These are phyloP conservation scores for Coccomyxa subellipsoidea DNA, from an alignment of 163 green algal species.

Conservation along the genomic window DNA sequence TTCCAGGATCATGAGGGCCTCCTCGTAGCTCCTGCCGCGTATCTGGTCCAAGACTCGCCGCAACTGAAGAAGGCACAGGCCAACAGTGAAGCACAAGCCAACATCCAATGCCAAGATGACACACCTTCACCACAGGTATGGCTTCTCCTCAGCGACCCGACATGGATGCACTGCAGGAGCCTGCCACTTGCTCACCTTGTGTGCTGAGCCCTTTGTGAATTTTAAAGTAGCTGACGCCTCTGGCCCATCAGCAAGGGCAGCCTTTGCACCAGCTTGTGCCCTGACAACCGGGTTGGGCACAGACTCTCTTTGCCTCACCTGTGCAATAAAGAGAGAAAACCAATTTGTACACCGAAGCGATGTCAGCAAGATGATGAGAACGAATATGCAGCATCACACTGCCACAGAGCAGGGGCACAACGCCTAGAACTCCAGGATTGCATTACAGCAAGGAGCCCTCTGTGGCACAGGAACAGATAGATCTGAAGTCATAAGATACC, in stretches of 20 bases:
- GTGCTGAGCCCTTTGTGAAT: neutral
- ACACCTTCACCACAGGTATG: too few relatives aligned
- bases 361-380: too few relatives aligned
- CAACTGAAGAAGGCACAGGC: conserved; percentile 52
- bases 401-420: too few relatives aligned
- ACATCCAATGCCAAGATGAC: neutral
- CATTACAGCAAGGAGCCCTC: too few relatives aligned
- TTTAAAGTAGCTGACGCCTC: neutral
- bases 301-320: neutral
- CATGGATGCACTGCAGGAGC: too few relatives aligned
- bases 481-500: too few relatives aligned
- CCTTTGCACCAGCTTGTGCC: neutral
- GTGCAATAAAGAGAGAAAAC: too few relatives aligned
- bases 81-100: neutral
- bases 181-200: conserved; percentile 5
- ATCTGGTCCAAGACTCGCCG: conserved; percentile 91
- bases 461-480: too few relatives aligned
- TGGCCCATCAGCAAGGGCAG: neutral
- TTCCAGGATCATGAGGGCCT: conserved; percentile 90
- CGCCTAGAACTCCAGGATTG: too few relatives aligned
- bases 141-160: too few relatives aligned
- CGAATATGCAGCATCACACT: too few relatives aligned
- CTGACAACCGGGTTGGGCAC: neutral
- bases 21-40: conserved; percentile 86
- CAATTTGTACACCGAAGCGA: too few relatives aligned